Evolutionary conservation across 805 yeast species (phyloP).

Genomic region (Ascoidea rubescens): DNA sequence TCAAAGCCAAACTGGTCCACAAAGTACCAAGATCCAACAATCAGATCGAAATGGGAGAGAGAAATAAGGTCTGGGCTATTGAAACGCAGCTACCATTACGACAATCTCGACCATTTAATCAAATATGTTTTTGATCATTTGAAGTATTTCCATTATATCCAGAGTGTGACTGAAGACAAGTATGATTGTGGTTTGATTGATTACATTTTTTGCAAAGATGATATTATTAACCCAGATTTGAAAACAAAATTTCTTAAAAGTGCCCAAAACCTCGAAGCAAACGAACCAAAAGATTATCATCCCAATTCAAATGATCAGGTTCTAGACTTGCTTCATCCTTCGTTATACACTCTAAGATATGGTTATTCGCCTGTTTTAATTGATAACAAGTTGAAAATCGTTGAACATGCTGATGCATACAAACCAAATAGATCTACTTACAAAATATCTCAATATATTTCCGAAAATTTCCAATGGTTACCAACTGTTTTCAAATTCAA

Average conservation of each 20-base stretch:
- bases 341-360: constrained; percentile 23
- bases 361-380: constrained; percentile 15
- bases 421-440: constrained; percentile 1
- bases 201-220: constrained; percentile 14
- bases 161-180: constrained; percentile 6
- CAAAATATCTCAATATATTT: constrained; percentile 1
- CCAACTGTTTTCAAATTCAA: constrained; percentile 16
- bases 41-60: constrained; percentile 17
- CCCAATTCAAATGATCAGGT: constrained; percentile 24
- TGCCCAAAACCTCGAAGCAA: background rate
- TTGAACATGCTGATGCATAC: constrained; percentile 5
- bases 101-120: constrained; percentile 12
- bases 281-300: constrained; percentile 18
- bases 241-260: constrained; percentile 9
- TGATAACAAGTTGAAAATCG: background rate
- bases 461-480: constrained; percentile 23
- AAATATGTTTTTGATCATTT: constrained; percentile 19
- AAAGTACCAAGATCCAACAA: constrained; percentile 14
- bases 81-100: background rate
- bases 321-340: constrained; percentile 27
- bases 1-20: constrained; percentile 18
- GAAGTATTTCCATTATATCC: constrained; percentile 16
- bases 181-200: constrained; percentile 15
- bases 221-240: constrained; percentile 8
- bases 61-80: constrained; percentile 8